Evolutionary conservation across 108 stramenopile genomes (phyloP), one percentile per base, ranked within the genome.

Genomic region (Skeletonema marinoi): DNA sequence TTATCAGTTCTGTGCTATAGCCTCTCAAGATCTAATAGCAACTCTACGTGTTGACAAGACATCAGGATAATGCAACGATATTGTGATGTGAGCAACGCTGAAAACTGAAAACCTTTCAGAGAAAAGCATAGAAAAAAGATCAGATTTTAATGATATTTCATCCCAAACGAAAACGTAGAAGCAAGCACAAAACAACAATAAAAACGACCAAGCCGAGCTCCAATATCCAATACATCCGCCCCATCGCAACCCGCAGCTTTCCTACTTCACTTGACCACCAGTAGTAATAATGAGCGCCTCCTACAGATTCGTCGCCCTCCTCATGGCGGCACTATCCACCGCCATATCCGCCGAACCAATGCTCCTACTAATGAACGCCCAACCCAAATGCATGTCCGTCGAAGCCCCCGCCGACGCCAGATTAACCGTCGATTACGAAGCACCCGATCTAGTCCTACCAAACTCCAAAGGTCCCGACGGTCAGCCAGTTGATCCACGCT

Each of bases 381-480:
- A 78, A 46, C 60, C 88, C 64, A 81, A 88, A 66, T 91, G 90
- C 63, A 50, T 88, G 59, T 64, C 72, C 31, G 78, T 84, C 7
- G 84, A 88, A 69, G 86, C 83, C 14, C 85, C 88, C 30, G 71
- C 78, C 65, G 87, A 89, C 39, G 75, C 87, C 39, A 19, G 77
- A 31, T 60, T 91, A 16, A 79, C 66, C 32, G 73, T 91, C 29
- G 38, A 80, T 39, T 91, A 88, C 60, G 86, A 88, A 58, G 90
- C 90, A 41, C 88, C 90, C 46, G 73, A 82, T 35, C 71, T 73
- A 58, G 69, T 80, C 8, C 32, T 83, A 33, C 71, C 79, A 21
- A 50, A 56, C 9, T 56, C 83, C 29, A 75, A 70, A 25, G 74
- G 59, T 2, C 71, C 80, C 42, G 74, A 72, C 6, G 79, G 74